These are phyloP conservation scores for Phytophthora tubulina DNA, from an alignment of 352 stramenopile species.

Conservation along the genomic window DNA sequence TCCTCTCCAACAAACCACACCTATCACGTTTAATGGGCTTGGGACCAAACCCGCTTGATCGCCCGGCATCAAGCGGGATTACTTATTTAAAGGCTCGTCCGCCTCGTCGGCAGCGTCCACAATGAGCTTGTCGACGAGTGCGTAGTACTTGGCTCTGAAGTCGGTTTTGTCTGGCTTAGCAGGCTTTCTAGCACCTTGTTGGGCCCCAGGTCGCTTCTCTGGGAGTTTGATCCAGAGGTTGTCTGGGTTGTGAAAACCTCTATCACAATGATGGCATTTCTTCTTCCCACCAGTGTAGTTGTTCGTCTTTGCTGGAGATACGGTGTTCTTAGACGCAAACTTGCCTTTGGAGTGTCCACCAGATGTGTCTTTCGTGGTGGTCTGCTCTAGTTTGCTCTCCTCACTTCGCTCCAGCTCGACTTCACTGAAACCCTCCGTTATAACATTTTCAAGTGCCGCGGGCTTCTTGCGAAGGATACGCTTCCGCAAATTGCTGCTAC, in stretches of 20 bases:
- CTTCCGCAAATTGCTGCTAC: neutral
- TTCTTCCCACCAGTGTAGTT: too few species aligned
- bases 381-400: neutral
- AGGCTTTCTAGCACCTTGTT: neutral
- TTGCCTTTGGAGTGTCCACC: too few species aligned
- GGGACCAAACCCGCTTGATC: constrained; percentile 3
- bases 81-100: constrained; percentile 4
- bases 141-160: constrained; percentile 16
- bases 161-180: neutral
- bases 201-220: neutral
- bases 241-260: too few species aligned
- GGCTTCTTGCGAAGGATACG: neutral
- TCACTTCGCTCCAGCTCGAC: neutral
- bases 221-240: neutral
- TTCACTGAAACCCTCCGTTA: neutral
- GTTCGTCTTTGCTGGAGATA: too few species aligned
- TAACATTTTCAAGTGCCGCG: neutral
- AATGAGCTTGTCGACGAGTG: constrained; percentile 8
- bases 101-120: neutral
- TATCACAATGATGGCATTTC: too few species aligned
- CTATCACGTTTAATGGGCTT: constrained; percentile 16
- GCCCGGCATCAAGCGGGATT: constrained; percentile 3
- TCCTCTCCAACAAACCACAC: too few species aligned
- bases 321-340: too few species aligned
- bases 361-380: too few species aligned